Percentiles rank a stretch among this genome's conserved stretches.
phyloP scores from a whole-genome alignment of 306 rosid species.

The Quercus robur region DNA sequence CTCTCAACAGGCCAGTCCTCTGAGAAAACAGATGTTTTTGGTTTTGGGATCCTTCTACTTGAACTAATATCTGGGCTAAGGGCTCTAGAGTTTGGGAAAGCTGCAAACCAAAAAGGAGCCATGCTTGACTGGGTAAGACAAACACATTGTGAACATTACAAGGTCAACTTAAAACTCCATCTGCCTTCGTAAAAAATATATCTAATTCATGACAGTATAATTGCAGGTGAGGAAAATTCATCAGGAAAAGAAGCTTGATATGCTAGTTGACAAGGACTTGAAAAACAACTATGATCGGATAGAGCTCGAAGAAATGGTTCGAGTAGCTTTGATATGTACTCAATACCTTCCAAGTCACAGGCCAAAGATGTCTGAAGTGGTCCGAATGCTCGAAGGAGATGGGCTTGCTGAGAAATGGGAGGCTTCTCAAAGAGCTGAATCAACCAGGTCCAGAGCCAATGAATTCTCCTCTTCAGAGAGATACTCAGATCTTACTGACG shows the following conservation, averaged over 20 bases:
- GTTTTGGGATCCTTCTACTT: slow-evolving; percentile 89
- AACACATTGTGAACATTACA: neutral
- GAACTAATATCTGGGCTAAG: slow-evolving; percentile 90
- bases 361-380: slow-evolving; percentile 96
- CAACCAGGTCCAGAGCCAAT: slow-evolving; percentile 69
- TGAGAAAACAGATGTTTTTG: slow-evolving; percentile 96
- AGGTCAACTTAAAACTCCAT: neutral
- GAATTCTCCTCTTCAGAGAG: slow-evolving; percentile 83
- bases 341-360: slow-evolving; percentile 77
- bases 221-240: slow-evolving; percentile 86
- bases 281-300: slow-evolving; percentile 63
- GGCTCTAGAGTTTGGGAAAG: slow-evolving; percentile 90
- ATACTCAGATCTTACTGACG: slow-evolving; percentile 94
- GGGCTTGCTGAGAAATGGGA: slow-evolving; percentile 99
- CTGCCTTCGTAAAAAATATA: neutral
- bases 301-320: slow-evolving; percentile 87
- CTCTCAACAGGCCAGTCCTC: slow-evolving; percentile 98
- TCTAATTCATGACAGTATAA: neutral
- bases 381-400: slow-evolving; percentile 97
- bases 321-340: slow-evolving; percentile 84
- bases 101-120: slow-evolving; percentile 85
- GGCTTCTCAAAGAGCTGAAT: slow-evolving; percentile 79
- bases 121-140: slow-evolving; percentile 93
- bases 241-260: slow-evolving; percentile 79
- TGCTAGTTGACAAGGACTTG: slow-evolving; percentile 77